Evolutionary conservation across 106 monocot species (phyloP).

Genomic region (Allium sativum): DNA sequence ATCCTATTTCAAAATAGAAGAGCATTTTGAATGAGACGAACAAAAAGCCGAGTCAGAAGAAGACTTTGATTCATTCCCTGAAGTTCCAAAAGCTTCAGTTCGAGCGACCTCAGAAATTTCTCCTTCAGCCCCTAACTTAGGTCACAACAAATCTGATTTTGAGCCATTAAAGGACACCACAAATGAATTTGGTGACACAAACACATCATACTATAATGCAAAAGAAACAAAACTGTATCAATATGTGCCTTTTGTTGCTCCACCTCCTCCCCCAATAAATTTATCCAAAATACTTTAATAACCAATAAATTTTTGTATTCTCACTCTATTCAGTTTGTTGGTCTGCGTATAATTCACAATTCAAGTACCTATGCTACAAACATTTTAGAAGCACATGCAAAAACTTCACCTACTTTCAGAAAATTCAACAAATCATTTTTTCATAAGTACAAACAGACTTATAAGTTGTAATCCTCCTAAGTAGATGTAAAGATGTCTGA

Average conservation of each 20-base stretch:
- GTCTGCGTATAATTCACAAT: no score
- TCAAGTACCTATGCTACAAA: no score
- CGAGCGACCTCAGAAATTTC: constrained; percentile 15
- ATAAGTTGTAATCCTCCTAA: no score
- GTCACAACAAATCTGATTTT: constrained; percentile 1
- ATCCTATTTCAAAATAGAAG: constrained; percentile 15
- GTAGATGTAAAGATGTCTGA: no score
- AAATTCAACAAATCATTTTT: no score
- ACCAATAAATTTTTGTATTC: no score
- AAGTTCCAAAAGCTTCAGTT: constrained; percentile 72
- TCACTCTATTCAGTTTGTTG: no score
- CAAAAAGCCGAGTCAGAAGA: constrained; percentile 31
- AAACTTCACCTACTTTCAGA: no score
- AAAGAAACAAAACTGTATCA: constrained; percentile 45
- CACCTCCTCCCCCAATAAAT: constrained; percentile 25
- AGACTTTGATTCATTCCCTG: constrained; percentile 47
- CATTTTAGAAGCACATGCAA: no score
- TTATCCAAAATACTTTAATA: no score
- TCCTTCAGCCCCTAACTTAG: constrained; percentile 10
- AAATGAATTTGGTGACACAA: constrained; percentile 6
- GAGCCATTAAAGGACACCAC: background rate
- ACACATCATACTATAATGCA: background rate
- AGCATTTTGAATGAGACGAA: constrained; percentile 27
- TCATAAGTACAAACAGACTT: no score
- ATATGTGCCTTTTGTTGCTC: constrained; percentile 48